phyloP scores from a whole-genome alignment of 106 monocot genomes.

The Platanthera zijinensis region DNA sequence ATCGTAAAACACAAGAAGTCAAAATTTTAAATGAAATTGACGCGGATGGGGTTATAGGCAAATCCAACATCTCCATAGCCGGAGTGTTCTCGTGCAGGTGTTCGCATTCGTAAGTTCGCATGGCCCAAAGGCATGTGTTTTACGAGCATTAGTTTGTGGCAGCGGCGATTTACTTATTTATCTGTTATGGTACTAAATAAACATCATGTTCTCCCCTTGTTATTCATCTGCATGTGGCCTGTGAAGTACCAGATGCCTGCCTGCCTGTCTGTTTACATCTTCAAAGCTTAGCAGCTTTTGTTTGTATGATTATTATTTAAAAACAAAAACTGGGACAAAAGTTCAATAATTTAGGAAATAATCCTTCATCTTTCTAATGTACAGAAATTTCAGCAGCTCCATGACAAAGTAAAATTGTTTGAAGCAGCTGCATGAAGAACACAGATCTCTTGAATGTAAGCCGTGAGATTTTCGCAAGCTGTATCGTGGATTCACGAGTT shows the following conservation, averaged over 20 bases:
- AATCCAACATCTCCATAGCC: neutral
- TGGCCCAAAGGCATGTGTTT: conserved; percentile 2
- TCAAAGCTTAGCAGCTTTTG: neutral
- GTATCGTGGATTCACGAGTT: neutral
- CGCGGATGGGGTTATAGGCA: neutral
- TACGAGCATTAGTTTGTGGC: neutral
- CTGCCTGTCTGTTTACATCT: neutral
- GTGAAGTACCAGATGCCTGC: neutral
- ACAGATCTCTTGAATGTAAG: neutral
- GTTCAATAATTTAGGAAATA: too few species aligned
- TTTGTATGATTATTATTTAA: neutral
- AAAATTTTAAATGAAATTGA: conserved; percentile 15
- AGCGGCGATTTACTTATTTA: neutral
- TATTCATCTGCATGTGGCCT: neutral
- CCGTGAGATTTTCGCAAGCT: neutral
- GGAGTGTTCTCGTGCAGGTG: neutral
- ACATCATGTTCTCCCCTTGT: neutral
- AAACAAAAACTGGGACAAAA: neutral
- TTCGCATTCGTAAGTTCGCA: neutral
- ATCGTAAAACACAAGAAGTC: conserved; percentile 52
- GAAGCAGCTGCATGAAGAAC: neutral
- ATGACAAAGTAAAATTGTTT: neutral
- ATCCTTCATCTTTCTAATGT: neutral
- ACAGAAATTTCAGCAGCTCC: neutral
- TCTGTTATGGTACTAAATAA: neutral